Evolutionary conservation across 805 yeast genomes (phyloP).

Genomic region (Candida anglica): DNA sequence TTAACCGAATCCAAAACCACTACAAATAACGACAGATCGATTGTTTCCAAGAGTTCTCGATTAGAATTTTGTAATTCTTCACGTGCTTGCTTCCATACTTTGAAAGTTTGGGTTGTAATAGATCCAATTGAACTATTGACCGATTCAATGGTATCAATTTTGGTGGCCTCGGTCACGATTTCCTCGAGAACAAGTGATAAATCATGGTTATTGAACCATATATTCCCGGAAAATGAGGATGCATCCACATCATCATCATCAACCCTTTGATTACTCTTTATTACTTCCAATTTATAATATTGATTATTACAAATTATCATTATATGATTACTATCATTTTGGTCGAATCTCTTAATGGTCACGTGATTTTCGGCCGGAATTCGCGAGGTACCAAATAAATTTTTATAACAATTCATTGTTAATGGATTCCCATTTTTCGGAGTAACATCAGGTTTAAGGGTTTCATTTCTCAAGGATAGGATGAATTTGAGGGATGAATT

Average conservation of each 20-base stretch:
- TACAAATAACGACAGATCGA: conserved; percentile 51
- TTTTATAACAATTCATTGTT: conserved; percentile 65
- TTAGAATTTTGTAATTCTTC: conserved; percentile 38
- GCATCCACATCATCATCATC: conserved; percentile 11
- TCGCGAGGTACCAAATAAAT: conserved; percentile 68
- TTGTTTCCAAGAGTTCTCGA: conserved; percentile 25
- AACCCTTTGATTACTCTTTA: conserved; percentile 24
- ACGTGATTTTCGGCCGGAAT: conserved; percentile 36
- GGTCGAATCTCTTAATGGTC: conserved; percentile 28
- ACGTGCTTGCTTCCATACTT: conserved; percentile 47
- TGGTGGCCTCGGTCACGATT: conserved; percentile 36
- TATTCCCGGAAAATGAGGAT: conserved; percentile 28
- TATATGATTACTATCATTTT: conserved; percentile 45
- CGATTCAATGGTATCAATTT: conserved; percentile 31
- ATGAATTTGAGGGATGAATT: conserved; percentile 66
- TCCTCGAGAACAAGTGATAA: conserved; percentile 39
- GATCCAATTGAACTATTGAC: conserved; percentile 49
- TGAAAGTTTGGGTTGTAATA: conserved; percentile 50
- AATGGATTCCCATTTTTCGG: conserved; percentile 48
- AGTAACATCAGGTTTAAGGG: conserved; percentile 54
- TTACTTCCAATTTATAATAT: conserved; percentile 46
- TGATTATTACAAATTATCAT: conserved; percentile 48
- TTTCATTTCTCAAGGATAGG: conserved; percentile 50
- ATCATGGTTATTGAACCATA: conserved; percentile 54
- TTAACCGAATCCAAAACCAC: conserved; percentile 45